A percentile compares a stretch with the other conserved stretches of the same genome.
Evolutionary conservation across 495 filamentous ascomycete genomes (phyloP).

Genomic region (Daldinia caldariorum): DNA sequence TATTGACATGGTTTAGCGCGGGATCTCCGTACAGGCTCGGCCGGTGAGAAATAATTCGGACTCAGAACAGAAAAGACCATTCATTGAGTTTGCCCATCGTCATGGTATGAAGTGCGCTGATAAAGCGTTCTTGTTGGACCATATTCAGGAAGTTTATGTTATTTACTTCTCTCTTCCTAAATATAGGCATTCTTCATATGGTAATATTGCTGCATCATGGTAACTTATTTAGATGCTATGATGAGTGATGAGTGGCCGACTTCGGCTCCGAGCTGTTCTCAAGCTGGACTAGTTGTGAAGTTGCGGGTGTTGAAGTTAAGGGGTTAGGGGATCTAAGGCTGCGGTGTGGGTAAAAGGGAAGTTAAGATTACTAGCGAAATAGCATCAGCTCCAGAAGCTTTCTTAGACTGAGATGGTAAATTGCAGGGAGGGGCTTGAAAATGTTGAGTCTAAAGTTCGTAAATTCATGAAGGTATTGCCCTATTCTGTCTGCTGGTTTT

Average conservation of each 20-base stretch:
- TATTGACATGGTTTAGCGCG: slow-evolving; percentile 57
- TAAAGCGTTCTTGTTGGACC: slow-evolving; percentile 68
- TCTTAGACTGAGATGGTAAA: background rate
- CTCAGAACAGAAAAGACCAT: too few relatives aligned
- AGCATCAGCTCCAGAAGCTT: background rate
- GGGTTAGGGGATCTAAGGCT: background rate
- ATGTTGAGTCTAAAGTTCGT: background rate
- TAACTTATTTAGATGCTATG: slow-evolving; percentile 46
- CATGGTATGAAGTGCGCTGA: slow-evolving; percentile 68
- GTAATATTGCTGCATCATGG: background rate
- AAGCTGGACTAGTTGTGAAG: slow-evolving; percentile 4
- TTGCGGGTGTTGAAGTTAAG: background rate
- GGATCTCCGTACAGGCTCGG: slow-evolving; percentile 65
- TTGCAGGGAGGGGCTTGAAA: background rate
- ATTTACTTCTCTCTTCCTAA: background rate
- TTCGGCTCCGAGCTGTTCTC: slow-evolving; percentile 53
- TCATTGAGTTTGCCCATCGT: slow-evolving; percentile 65
- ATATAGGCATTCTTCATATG: background rate
- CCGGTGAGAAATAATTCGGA: slow-evolving; percentile 68
- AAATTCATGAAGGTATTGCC: background rate
- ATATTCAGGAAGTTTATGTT: slow-evolving; percentile 60
- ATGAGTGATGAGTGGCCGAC: slow-evolving; percentile 48
- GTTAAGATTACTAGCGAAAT: background rate
- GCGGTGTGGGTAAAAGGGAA: background rate
- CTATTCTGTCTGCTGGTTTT: too few relatives aligned